Evolutionary conservation across 768 basidiomycete genomes (phyloP), one percentile per base, ranked within the genome.

Genomic region (Kwoniella botswanensis): DNA sequence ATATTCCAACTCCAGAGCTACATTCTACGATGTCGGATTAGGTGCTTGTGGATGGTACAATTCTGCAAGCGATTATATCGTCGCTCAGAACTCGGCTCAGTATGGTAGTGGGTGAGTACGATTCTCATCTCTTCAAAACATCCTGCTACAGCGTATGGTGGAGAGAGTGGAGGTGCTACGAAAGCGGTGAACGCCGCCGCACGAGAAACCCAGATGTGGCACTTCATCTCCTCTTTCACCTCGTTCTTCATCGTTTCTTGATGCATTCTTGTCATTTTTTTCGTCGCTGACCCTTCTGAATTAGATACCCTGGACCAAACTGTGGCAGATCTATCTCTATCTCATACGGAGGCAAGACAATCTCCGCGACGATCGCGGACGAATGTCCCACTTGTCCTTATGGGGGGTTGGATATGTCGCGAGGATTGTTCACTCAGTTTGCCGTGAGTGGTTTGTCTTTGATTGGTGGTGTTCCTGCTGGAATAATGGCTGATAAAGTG

Each of bases 321-420:
- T 93, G 92, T 82, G 87, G 87, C 79, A 84, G 87, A 77, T 76
- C 73, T 21, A 90, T 93, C 73, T 87, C 86, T 11, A 89, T 93
- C 83, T 84, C 85, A 4, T 89, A 86, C 76, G 85, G 86, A 46
- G 91, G 91, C 68, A 89, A 88, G 79, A 87, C 88, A 1, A 84
- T 88, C 12, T 66, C 65, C 1, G 92, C 92, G 4, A 82, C 73
- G 1, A 88, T 93, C 76, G 86, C 86, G 84, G 92, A 93, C 81
- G 71, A 91, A 88, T 92, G 91, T 79, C 88, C 88, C 56, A 87
- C 86, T 21, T 93, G 92, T 79, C 88, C 88, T 26, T 86, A 80
- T 43, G 87, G 86, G 29, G 91, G 88, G 53, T 87, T 93, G 29
- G 92, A 93, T 84, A 85, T 93, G 66, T 89, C 89, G 29, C 76